Evolutionary conservation across 176 grass and related monocot genomes (phyloP).

Genomic region (Canna indica): DNA sequence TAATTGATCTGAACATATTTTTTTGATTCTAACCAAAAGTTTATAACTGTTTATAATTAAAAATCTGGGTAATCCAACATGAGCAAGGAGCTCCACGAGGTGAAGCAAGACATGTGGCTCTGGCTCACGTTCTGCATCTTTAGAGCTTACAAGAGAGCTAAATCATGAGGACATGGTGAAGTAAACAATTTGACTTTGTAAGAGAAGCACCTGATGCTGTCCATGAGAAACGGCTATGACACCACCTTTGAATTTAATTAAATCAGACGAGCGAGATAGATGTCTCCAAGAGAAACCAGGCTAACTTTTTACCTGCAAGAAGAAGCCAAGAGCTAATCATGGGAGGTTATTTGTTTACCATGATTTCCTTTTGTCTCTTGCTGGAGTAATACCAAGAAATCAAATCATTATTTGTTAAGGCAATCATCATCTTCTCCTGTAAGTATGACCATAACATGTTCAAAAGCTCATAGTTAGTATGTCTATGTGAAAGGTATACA

Average conservation of each 20-base stretch:
- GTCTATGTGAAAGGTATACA: background rate
- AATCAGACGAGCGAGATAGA: background rate
- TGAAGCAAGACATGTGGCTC: too few relatives aligned
- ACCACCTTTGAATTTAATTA: too few relatives aligned
- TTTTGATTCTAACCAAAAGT: too few relatives aligned
- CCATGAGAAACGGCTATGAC: background rate
- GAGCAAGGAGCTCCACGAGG: too few relatives aligned
- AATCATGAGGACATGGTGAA: too few relatives aligned
- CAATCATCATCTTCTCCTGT: background rate
- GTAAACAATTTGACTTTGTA: background rate
- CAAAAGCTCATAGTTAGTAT: slow-evolving; percentile 7
- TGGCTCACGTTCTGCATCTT: too few relatives aligned
- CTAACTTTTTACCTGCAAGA: background rate
- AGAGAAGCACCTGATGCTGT: background rate
- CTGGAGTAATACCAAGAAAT: too few relatives aligned
- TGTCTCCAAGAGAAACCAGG: background rate
- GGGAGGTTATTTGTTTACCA: background rate
- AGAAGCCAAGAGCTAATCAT: slow-evolving; percentile 8
- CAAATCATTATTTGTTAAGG: too few relatives aligned
- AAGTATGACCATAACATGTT: background rate
- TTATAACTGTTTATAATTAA: too few relatives aligned
- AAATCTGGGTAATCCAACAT: too few relatives aligned
- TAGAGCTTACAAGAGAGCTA: too few relatives aligned
- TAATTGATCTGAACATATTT: too few relatives aligned
- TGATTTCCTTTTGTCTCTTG: background rate